Evolutionary conservation across 2,329 filamentous ascomycete genomes (phyloP).

Genomic region (Penicillium nordicum): DNA sequence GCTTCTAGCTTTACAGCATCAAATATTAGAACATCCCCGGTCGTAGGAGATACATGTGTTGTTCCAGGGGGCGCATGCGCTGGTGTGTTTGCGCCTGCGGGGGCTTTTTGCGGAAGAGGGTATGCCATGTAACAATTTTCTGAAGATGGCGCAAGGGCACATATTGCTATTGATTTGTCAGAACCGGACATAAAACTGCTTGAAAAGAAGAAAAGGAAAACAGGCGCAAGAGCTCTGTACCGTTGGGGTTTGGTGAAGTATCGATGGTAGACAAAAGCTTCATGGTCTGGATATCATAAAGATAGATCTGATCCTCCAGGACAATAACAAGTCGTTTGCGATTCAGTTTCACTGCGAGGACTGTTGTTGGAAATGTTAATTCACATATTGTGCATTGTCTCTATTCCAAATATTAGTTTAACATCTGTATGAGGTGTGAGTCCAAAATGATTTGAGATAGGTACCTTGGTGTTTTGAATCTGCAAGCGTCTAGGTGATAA

Average conservation of each 20-base stretch:
- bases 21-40: slow-evolving; percentile 88
- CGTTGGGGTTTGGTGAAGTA: slow-evolving; percentile 85
- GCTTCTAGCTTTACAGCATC: slow-evolving; percentile 86
- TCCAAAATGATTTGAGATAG: slow-evolving; percentile 33
- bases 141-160: slow-evolving; percentile 86
- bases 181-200: not conserved
- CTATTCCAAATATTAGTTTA: slow-evolving; percentile 33
- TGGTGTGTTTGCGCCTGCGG: slow-evolving; percentile 57
- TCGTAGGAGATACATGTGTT: slow-evolving; percentile 76
- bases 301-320: slow-evolving; percentile 91
- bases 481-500: slow-evolving; percentile 87
- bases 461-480: slow-evolving; percentile 95
- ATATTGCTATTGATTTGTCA: slow-evolving; percentile 61
- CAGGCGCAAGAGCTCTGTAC: slow-evolving; percentile 37
- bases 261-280: slow-evolving; percentile 87
- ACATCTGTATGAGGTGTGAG: slow-evolving; percentile 5
- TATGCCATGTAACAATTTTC: slow-evolving; percentile 96
- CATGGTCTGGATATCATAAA: slow-evolving; percentile 99
- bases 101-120: slow-evolving; percentile 69
- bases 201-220: not conserved
- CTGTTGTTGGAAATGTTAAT: slow-evolving; percentile 94
- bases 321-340: slow-evolving; percentile 90
- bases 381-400: slow-evolving; percentile 89
- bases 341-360: slow-evolving; percentile 89
- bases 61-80: slow-evolving; percentile 76